phyloP scores from a whole-genome alignment of 1,139 yeast species.

The Hyphopichia khmerensis region DNA sequence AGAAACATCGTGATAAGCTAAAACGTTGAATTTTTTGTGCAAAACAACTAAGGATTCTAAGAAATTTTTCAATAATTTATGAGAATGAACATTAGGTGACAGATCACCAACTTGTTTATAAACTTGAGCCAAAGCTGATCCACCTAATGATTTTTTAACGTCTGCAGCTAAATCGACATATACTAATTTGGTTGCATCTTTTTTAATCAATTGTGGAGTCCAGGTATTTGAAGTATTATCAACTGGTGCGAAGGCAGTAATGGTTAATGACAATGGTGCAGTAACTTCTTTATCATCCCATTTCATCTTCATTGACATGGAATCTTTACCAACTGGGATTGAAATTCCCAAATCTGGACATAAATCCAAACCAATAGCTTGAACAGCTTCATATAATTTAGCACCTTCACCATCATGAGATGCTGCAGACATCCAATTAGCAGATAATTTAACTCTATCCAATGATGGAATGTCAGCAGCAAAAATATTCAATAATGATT shows the following conservation, averaged over 20 bases:
- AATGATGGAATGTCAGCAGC: constrained; percentile 87
- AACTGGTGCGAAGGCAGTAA: constrained; percentile 92
- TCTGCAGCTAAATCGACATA: constrained; percentile 76
- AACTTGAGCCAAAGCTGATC: constrained; percentile 93
- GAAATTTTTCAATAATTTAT: constrained; percentile 62
- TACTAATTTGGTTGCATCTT: constrained; percentile 62
- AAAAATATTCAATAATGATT: constrained; percentile 80
- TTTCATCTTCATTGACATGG: constrained; percentile 99
- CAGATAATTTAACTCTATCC: constrained; percentile 80
- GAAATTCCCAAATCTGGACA: constrained; percentile 92
- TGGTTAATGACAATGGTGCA: constrained; percentile 88
- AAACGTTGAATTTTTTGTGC: constrained; percentile 67
- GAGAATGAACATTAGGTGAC: constrained; percentile 81
- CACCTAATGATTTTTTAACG: constrained; percentile 70
- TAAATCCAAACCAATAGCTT: constrained; percentile 90
- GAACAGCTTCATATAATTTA: constrained; percentile 93
- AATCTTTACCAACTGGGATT: constrained; percentile 98
- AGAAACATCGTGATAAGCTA: constrained; percentile 93
- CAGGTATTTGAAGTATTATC: constrained; percentile 83
- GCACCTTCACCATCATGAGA: constrained; percentile 95
- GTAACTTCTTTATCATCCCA: constrained; percentile 94
- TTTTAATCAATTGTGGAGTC: constrained; percentile 75
- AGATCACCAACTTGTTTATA: constrained; percentile 80
- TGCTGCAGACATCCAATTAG: constrained; percentile 99
- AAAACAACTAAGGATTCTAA: constrained; percentile 66